phyloP scores from a whole-genome alignment of 2,329 filamentous ascomycete species.

The Exophiala alcalophila region DNA sequence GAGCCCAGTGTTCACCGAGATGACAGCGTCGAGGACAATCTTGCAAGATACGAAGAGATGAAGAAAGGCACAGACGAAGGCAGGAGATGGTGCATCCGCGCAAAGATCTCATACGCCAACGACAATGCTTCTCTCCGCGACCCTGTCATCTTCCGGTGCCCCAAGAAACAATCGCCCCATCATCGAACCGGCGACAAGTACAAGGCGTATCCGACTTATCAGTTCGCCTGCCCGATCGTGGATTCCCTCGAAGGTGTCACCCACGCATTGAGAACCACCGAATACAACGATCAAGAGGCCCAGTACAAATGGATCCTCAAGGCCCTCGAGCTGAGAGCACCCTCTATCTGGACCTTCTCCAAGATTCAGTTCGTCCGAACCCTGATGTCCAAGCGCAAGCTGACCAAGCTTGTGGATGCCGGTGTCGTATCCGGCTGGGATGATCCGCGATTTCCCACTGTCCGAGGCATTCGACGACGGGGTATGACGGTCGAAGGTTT shows the following conservation, averaged over 20 bases:
- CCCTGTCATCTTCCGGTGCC: constrained; percentile 93
- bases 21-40: constrained; percentile 73
- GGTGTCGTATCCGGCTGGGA: constrained; percentile 52
- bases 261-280: constrained; percentile 63
- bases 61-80: constrained; percentile 79
- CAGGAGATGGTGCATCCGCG: constrained; percentile 82
- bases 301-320: constrained; percentile 54
- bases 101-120: constrained; percentile 87
- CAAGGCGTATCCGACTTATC: constrained; percentile 67
- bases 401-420: constrained; percentile 50
- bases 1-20: constrained; percentile 79
- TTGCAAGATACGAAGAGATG: constrained; percentile 90
- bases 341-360: constrained; percentile 53
- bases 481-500: constrained; percentile 50
- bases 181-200: constrained; percentile 62
- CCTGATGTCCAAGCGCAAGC: constrained; percentile 51
- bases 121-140: constrained; percentile 95
- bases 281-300: constrained; percentile 54
- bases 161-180: constrained; percentile 59
- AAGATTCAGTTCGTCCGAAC: constrained; percentile 53
- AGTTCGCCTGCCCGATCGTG: constrained; percentile 63
- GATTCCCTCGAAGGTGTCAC: constrained; percentile 63
- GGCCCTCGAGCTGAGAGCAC: constrained; percentile 44
- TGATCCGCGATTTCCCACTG: constrained; percentile 51
- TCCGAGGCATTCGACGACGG: constrained; percentile 49